Evolutionary conservation across 2,329 filamentous ascomycete genomes (phyloP), one percentile per base, ranked within the genome.

Genomic region (Colletotrichum acutatum): DNA sequence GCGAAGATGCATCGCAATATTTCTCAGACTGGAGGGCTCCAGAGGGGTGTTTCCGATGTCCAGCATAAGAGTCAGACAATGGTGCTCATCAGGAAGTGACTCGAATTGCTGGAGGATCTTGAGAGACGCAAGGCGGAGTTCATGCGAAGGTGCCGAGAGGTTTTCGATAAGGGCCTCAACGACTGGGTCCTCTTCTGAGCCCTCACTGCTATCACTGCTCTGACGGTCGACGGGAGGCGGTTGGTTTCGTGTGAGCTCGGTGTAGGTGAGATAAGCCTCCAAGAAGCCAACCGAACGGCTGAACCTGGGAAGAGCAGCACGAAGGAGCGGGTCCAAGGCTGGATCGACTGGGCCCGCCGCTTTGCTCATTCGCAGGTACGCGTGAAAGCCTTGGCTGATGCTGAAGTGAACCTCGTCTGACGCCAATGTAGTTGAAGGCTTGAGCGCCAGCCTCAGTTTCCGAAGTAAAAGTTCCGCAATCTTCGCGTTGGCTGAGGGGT

Each of bases 1-100:
- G 59, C 96, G 93, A 66, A 98, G 89, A 74, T 96, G 91, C 89
- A 98, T 97, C 2, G 94, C 92, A 42, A 98, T 90, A 22, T 90
- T 90, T 68, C 97, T 90, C 63, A 91, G 90, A 62, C 93, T 94
- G 69, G 95, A 90, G 4, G 98, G 86, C 59, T 90, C 90, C n/a
- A 97, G 83, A 0, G 94, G 91, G 6, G 92, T 94, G 74, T 95
- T 89, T 80, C 98, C 95, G 19, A 95, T 91, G 74, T 94, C 89
- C 19, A 95, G 87, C 83, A 97, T 96, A 7, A 91, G 87, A 7
- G 85, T 84, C 28, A 94, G 82, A 7, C 86, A 84, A 34, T 90
- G 80, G 58, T 87, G 83, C 72, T 88, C 85, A 66, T 88, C 86
- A 49, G 79, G 83, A 67, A 83, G 86, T 76, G 65, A 82, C 61